A percentile compares a stretch with the other conserved stretches of the same genome.
Conservation (phyloP, 441 rosid genomes). For the Mallotus japonicus region DNA sequence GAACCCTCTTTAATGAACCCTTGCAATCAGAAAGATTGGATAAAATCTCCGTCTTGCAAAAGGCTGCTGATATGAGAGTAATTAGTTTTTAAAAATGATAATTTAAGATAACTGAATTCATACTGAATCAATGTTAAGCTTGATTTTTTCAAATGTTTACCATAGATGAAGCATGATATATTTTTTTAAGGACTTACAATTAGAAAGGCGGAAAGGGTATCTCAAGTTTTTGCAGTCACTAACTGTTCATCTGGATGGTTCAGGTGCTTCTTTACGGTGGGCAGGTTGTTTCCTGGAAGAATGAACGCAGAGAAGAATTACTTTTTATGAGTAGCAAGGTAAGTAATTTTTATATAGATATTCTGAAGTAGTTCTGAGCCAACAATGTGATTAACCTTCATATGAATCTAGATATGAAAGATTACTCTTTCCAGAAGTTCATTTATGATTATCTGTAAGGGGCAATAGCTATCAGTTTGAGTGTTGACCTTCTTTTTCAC, state of each 20-base stretch:
- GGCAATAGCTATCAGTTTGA: neutral
- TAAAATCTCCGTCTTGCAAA: neutral
- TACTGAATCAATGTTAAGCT: neutral
- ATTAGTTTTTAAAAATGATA: neutral
- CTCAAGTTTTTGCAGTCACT: neutral
- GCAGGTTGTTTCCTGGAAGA: conserved; percentile 94
- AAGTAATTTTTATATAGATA: conserved; percentile 5
- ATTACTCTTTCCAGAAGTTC: neutral
- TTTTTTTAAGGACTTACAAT: neutral
- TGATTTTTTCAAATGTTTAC: neutral
- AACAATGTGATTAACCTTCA: neutral
- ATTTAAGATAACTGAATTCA: neutral
- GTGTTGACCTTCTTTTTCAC: neutral
- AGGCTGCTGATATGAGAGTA: neutral
- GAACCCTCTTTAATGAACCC: neutral
- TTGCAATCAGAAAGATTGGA: neutral
- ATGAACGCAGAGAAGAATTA: conserved; percentile 76
- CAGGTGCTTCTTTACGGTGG: conserved; percentile 91
- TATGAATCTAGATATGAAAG: neutral
- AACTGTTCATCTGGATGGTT: conserved; percentile 23
- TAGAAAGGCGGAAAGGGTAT: too few species aligned
- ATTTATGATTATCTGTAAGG: neutral
- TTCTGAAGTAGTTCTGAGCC: conserved; percentile 5
- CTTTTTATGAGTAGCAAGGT: conserved; percentile 90
- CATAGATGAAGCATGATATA: neutral